phyloP scores from a whole-genome alignment of 129 eudicot species.

The Sambucus nigra region DNA sequence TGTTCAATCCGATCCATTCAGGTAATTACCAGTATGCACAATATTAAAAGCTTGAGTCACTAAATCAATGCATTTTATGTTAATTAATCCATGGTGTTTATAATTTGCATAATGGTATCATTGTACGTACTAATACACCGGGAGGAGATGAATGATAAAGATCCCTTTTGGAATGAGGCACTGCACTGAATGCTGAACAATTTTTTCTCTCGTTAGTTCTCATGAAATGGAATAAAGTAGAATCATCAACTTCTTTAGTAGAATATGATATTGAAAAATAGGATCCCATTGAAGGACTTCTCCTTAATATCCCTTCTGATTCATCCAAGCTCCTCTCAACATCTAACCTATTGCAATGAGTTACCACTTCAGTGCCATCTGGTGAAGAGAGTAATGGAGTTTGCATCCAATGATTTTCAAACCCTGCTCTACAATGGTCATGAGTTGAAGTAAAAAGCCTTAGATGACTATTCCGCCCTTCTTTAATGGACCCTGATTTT shows the following conservation, averaged over 20 bases:
- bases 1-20: conserved; percentile 39
- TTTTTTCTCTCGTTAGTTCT: conserved; percentile 20
- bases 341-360: conserved; percentile 19
- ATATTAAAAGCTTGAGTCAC: neutral
- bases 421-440: conserved; percentile 32
- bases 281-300: conserved; percentile 49
- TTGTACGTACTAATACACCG: conserved; percentile 28
- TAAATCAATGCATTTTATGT: neutral
- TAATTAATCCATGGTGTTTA: no score
- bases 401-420: conserved; percentile 29
- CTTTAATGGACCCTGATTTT: conserved; percentile 39
- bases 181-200: conserved; percentile 8
- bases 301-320: conserved; percentile 34
- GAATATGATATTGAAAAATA: conserved; percentile 33
- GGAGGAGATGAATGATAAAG: conserved; percentile 25
- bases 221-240: conserved; percentile 12
- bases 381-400: conserved; percentile 6
- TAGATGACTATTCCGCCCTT: conserved; percentile 19
- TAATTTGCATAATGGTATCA: neutral
- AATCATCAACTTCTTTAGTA: conserved; percentile 34
- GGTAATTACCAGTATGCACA: neutral
- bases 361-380: conserved; percentile 13
- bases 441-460: conserved; percentile 14
- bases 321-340: conserved; percentile 27
- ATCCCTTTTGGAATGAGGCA: conserved; percentile 17